Evolutionary conservation across 2,329 filamentous ascomycete genomes (phyloP), one percentile per base, ranked within the genome.

Genomic region (Monilinia vaccinii-corymbosi): DNA sequence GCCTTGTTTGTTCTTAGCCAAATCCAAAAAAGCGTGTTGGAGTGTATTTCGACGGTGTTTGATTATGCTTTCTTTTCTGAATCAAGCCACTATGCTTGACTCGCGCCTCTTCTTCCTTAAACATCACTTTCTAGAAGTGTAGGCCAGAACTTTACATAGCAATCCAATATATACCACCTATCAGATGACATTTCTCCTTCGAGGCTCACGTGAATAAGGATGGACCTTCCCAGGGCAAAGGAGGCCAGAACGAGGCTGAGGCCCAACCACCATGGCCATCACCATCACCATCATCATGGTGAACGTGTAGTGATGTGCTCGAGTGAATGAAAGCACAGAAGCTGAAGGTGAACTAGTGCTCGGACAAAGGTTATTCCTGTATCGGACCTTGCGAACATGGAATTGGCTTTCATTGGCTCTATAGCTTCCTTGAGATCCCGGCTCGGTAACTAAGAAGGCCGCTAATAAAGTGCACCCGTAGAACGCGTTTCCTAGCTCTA

Each of bases 291-390:
- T 8, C 4, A n/a, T 25, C 23, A 13, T 9, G 13, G 23, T 28
- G 14, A 2, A 48, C 68, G 32, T 65, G 69, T 44, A 48, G 32
- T 31, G 61, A 60, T 45, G 40, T 64, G 6, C 25, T 28, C 25
- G 25, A 28, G 3, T 6, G 11, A 47, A 34, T 3, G 49, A 60
- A 16, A 62, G 66, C n/a, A 68, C 64, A 31, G 65, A 70, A 10
- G 68, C 70, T 40, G 68, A 63, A 21, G 66, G 61, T 64, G 60
- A 63, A 0, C 70, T 64, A 25, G 11, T 3, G 2, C 18, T 55
- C 51, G 51, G 51, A 44, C 18, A 34, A 55, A 44, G 21, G 51
- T 44, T 32, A 44, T 44, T 55, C 40, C 38, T 31, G 6, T 21
- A 45, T 45, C 42, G 21, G 42, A n/a, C 3, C 16, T 8, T 40